phyloP scores from a whole-genome alignment of 169 alveolate genomes.

The Plasmodium yoelii region DNA sequence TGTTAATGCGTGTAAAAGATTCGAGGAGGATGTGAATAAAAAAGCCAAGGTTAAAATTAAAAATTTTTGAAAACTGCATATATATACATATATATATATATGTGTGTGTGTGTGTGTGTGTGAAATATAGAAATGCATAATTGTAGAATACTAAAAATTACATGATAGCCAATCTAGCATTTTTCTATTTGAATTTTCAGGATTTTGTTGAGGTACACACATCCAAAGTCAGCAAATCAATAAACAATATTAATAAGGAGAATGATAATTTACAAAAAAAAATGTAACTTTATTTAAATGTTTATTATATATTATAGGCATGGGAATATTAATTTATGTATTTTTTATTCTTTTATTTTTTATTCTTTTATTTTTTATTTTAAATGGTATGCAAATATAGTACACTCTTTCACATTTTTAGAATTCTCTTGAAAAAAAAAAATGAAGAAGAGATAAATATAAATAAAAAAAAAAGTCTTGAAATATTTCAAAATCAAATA shows the following conservation, averaged over 20 bases:
- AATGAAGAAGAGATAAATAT: constrained; percentile 5
- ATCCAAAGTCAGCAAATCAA: background rate
- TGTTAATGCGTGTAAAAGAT: constrained; percentile 39
- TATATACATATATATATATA: too few relatives aligned
- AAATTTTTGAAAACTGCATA: background rate
- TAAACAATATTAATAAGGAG: constrained; percentile 24
- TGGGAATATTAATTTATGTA: background rate
- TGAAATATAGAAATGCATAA: too few relatives aligned
- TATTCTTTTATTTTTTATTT: too few relatives aligned
- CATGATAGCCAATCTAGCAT: background rate
- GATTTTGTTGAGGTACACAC: constrained; percentile 3
- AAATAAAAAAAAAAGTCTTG: background rate
- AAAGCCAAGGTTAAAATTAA: constrained; percentile 40
- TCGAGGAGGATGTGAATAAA: constrained; percentile 54
- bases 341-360: too few relatives aligned
- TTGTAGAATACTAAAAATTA: too few relatives aligned
- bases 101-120: too few relatives aligned
- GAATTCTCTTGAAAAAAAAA: constrained; percentile 25
- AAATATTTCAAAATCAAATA: constrained; percentile 12
- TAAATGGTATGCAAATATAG: background rate
- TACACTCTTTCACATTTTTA: background rate
- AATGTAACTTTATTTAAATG: constrained; percentile 12
- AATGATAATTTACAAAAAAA: constrained; percentile 42
- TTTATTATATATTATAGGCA: background rate
- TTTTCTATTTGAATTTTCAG: background rate